Base-by-base conservation (phyloP, 2,329 filamentous ascomycete species). In the Grosmannia penicillata region DNA sequence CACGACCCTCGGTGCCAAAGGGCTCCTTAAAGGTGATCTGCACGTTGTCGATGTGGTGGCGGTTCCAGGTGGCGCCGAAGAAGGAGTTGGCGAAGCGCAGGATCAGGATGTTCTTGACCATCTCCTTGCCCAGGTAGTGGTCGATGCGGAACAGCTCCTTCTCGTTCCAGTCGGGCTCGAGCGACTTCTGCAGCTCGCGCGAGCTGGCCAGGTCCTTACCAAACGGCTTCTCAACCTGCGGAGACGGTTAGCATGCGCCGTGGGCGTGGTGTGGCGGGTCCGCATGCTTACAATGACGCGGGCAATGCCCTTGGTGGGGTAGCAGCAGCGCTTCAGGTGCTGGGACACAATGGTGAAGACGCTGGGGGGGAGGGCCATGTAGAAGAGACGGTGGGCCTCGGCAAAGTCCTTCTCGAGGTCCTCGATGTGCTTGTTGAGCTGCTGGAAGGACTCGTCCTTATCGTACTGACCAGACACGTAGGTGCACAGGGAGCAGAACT, bases 21-120 rank as follows among this genome's bases (percentile, higher is more conserved):
- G 91, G 91, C 67, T 98, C 91, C 70, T 98, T 98, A 73, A 98
- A 98, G 34, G 91, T 85, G 57, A 98, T 96, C 68, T 96, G 91
- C 36, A 98, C 82, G 53, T 94, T 98, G 66, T 96, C 91, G 65
- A 98, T 98, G 70, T 96, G 89, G 61, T 95, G 87, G 50, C 91
- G 78, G 70, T 96, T 98, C 91, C 91, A 98, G 43, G 89, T 98
- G 31, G 91, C 89, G 48, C 87, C 87, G 52, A 98, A 83, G 72
- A 98, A 98, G 50, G 93, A 87, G 68, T 98, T 98, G 52, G 91
- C 93, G 57, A 98, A 98, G 57, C 93, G 77, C 49, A 98, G 75
- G 51, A 98, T 95, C 49, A 98, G 72, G 50, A 98, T 93, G 66
- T 98, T 98, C 78, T 98, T 98, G 54, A 98, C 91, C 91, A 98